Evolutionary conservation across 768 basidiomycete genomes (phyloP), one percentile per base, ranked within the genome.

Genomic region (Dictyophora rubrovolvata): DNA sequence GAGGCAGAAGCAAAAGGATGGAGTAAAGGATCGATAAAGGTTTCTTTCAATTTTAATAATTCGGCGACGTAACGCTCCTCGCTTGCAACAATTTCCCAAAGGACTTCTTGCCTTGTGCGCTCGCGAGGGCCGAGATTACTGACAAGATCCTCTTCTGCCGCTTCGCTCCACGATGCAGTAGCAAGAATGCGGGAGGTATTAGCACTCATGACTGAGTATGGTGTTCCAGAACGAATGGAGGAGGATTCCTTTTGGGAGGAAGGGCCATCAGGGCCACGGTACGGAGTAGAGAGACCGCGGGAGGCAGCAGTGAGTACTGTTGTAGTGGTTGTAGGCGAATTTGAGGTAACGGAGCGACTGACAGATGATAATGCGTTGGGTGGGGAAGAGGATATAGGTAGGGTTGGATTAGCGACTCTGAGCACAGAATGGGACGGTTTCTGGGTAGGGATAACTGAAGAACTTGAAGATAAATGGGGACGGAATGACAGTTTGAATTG

Each of bases 11-110:
- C 80, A 65, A 82, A 91, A 11, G 92, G 90, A 72, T 95, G 93
- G 16, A 97, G 80, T 35, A 95, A 79, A 9, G 89, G 86, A 62
- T 88, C 86, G 65, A 93, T 89, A 66, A 96, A 96, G 0, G 89
- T 93, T 63, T 93, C 90, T 74, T 91, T 93, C 82, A 97, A 86
- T 73, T 87, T 90, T 65, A 84, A 71, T 10, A 97, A 79, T 66
- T 97, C 94, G 65, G 81, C 81, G 36, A 97, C 92, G 68, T 97
- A 97, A 90, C 93, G 84, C 70, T 97, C 93, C 73, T 97, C 94
- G 64, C 90, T 93, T 33, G 89, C 87, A 53, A 97, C 93, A 64
- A 97, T 97, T 75, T 97, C 94, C 76, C 92, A 96, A 23, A 97
- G 72, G 6, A 97, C 94, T 73, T 97, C 94, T 71, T 97, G 94